phyloP scores from a whole-genome alignment of 805 yeast species.

The Saccharomyces cerevisiae region DNA sequence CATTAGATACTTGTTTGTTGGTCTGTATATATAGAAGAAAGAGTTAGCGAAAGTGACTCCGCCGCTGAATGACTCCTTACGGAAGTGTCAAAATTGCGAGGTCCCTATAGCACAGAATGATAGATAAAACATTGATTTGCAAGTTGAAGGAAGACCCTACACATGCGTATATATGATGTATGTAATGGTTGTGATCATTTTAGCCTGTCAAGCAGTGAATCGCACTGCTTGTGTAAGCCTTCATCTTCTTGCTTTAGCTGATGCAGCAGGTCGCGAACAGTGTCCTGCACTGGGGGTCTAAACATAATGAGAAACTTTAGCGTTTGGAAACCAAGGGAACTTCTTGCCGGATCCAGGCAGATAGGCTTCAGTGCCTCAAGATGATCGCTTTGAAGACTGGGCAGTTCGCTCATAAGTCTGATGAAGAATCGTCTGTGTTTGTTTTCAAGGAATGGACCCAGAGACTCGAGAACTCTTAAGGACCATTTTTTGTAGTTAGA shows the following conservation, averaged over 20 bases:
- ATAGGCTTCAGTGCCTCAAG: slow-evolving; percentile 61
- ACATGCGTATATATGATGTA: not conserved
- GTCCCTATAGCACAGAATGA: not conserved
- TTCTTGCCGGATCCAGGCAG: slow-evolving; percentile 79
- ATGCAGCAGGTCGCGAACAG: slow-evolving; percentile 26
- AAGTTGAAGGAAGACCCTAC: not conserved
- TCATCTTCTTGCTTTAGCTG: slow-evolving; percentile 20
- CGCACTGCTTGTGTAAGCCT: slow-evolving; percentile 20
- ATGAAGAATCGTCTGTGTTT: slow-evolving; percentile 74
- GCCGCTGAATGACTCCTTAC: not conserved
- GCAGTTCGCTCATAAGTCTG: slow-evolving; percentile 79
- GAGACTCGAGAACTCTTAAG: slow-evolving; percentile 58
- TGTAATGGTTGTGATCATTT: slow-evolving; percentile 2
- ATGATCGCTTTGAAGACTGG: slow-evolving; percentile 56
- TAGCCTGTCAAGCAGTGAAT: slow-evolving; percentile 22
- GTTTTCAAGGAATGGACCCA: slow-evolving; percentile 78
- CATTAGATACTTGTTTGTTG: not conserved
- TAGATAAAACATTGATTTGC: slow-evolving; percentile 7
- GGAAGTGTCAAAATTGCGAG: not conserved
- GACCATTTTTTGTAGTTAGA: slow-evolving; percentile 64
- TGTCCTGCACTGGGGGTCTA: slow-evolving; percentile 68
- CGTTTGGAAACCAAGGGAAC: slow-evolving; percentile 72
- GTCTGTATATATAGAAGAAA: not conserved
- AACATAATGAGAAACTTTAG: slow-evolving; percentile 79
- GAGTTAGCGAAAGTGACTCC: not conserved